A percentile compares a stretch with the other conserved stretches of the same genome.
Conservation (phyloP, 192 early-diverging fungal genomes). For the Coemansia sp. region DNA sequence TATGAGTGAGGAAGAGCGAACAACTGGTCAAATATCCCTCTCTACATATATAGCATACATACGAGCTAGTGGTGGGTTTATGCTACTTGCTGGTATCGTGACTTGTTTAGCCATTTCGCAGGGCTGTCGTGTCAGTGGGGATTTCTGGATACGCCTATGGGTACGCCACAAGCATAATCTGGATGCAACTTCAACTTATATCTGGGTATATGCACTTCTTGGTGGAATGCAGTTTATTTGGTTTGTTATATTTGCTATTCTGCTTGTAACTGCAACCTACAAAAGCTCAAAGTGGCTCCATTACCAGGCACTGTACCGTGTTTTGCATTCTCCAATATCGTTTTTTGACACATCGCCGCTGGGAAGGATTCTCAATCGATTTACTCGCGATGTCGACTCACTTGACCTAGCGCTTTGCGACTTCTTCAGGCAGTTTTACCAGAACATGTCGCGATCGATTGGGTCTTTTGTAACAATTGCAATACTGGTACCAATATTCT, state of each 20-base stretch:
- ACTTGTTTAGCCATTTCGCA: constrained; percentile 25
- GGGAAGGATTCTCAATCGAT: constrained; percentile 72
- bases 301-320: constrained; percentile 67
- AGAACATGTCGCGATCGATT: constrained; percentile 40
- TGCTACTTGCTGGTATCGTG: constrained; percentile 17
- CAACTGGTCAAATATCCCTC: constrained; percentile 63
- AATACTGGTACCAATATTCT: constrained; percentile 64
- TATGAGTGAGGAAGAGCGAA: constrained; percentile 82
- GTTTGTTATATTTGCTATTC: constrained; percentile 28
- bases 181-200: constrained; percentile 47
- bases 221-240: constrained; percentile 60
- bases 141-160: constrained; percentile 70
- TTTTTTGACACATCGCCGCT: constrained; percentile 79
- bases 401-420: constrained; percentile 62
- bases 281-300: constrained; percentile 65
- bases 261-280: constrained; percentile 20
- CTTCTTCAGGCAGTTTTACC: constrained; percentile 62
- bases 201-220: constrained; percentile 64
- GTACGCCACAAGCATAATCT: constrained; percentile 32
- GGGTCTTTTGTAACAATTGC: constrained; percentile 46
- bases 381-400: constrained; percentile 64
- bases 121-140: constrained; percentile 44
- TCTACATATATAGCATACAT: constrained; percentile 61
- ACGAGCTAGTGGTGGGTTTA: constrained; percentile 25
- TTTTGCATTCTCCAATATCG: constrained; percentile 62